These are phyloP conservation scores for Xylaria arbuscula DNA, from an alignment of 2,329 filamentous ascomycete species.

Conservation along the genomic window DNA sequence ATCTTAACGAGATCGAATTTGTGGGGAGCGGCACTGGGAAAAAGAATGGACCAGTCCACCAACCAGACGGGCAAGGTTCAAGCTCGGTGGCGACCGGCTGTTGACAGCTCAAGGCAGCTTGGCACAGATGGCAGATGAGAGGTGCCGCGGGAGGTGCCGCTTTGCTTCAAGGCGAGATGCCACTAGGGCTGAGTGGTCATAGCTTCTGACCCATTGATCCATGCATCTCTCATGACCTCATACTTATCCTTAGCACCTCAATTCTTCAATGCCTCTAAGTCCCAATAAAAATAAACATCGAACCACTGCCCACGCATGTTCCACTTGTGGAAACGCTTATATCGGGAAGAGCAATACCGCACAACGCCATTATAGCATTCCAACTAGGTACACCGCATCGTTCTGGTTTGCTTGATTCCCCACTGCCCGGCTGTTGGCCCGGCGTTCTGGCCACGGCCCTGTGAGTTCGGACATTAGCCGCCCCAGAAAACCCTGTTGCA, in stretches of 20 bases:
- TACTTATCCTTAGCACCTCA: constrained; percentile 13
- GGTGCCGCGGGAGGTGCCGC: neutral
- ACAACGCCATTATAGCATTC: constrained; percentile 5
- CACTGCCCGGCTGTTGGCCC: neutral
- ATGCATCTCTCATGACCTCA: constrained; percentile 44
- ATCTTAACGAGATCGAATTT: constrained; percentile 7
- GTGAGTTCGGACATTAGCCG: constrained; percentile 16
- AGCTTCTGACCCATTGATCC: constrained; percentile 15
- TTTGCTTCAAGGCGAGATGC: neutral
- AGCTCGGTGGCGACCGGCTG: no score
- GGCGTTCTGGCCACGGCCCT: neutral
- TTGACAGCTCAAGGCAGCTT: neutral
- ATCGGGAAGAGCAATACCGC: constrained; percentile 21
- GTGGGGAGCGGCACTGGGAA: constrained; percentile 10
- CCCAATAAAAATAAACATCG: constrained; percentile 40
- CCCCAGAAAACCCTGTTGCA: neutral
- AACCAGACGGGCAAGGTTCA: neutral
- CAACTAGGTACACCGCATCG: neutral
- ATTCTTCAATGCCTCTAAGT: constrained; percentile 10
- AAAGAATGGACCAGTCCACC: neutral
- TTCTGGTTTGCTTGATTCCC: constrained; percentile 8
- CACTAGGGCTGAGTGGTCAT: constrained; percentile 13
- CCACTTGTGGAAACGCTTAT: constrained; percentile 40
- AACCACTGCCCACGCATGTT: constrained; percentile 42
- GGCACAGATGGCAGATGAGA: neutral